Evolutionary conservation across 2,329 filamentous ascomycete species (phyloP), one percentile per base, ranked within the genome.

Genomic region (Fusarium miscanthi): DNA sequence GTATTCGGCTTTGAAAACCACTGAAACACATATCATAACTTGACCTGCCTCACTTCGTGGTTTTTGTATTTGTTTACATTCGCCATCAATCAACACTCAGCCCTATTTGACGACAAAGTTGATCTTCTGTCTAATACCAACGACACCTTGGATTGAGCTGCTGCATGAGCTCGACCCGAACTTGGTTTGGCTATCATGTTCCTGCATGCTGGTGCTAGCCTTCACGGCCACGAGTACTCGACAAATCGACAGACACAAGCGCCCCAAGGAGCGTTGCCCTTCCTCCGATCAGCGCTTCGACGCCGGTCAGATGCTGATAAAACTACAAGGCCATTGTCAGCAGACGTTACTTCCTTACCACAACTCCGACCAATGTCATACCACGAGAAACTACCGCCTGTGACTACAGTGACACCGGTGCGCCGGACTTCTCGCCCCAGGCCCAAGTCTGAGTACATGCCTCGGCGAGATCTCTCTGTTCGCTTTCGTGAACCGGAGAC

Each of bases 191-290:
- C 43, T 68, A 80, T 68, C 71, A 90, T 90, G 88, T 88, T 90
- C 76, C 81, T 90, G 38, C 88, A 90, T 75, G 84, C 87, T 23
- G 88, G 87, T 49, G 88, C 88, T 54, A 87, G 87, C 80, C 82
- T 90, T 25, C 88, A 90, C 76, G 88, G 88, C 78, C 88, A 90
- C 77, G 87, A 90, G 77, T 90, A 87, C 74, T 88, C 87, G 35
- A 79, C 80, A 63, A 80, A 80, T 48, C 76, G 80, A 59, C 63
- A 79, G 21, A 76, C 78, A 42, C 72, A 80, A 60, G 80, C 79
- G 70, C 78, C 80, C 43, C 75, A 78, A 30, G 78, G 75, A 70
- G 82, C 81, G 43, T 78, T 81, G n/a, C 80, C 83, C 16, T 80
- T 86, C 10, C 72, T 87, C 40, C 82, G 83, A 59, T 84, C 85